A percentile compares a stretch with the other conserved stretches of the same genome.
phyloP scores from a whole-genome alignment of 2,329 filamentous ascomycete species.

The Pyrenophora tritici-repentis region DNA sequence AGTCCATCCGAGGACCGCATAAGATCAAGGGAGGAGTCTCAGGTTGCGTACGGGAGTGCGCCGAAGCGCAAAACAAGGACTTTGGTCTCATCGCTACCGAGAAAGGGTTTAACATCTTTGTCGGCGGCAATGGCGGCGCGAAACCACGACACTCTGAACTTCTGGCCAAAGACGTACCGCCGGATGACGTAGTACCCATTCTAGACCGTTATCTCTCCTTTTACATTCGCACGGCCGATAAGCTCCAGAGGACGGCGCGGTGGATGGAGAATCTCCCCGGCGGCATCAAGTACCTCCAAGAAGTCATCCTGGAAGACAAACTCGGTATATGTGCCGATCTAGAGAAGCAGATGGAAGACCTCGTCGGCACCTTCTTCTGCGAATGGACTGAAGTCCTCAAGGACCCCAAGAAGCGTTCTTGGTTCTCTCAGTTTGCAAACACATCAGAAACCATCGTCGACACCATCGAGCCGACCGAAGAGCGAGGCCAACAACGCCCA shows the following conservation, averaged over 20 bases:
- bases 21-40: conserved; percentile 92
- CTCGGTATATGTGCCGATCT: conserved; percentile 83
- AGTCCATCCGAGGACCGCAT: conserved; percentile 85
- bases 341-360: conserved; percentile 84
- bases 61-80: conserved; percentile 91
- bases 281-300: conserved; percentile 79
- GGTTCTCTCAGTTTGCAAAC: conserved; percentile 85
- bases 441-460: conserved; percentile 69
- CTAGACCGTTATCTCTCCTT: conserved; percentile 90
- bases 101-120: conserved; percentile 92
- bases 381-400: conserved; percentile 87
- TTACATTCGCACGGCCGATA: conserved; percentile 91
- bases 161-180: conserved; percentile 82
- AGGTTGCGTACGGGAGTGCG: conserved; percentile 90
- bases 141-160: conserved; percentile 82
- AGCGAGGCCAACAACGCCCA: conserved; percentile 75
- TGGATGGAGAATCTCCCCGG: conserved; percentile 87
- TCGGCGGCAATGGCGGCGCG: conserved; percentile 86
- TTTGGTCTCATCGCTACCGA: conserved; percentile 92
- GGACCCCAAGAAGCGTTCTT: conserved; percentile 67
- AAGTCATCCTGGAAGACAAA: conserved; percentile 83
- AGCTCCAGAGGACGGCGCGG: conserved; percentile 82
- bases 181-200: conserved; percentile 79
- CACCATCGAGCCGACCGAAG: conserved; percentile 70
- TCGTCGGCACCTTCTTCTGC: conserved; percentile 84